Evolutionary conservation across 768 basidiomycete species (phyloP), one percentile per base, ranked within the genome.

Genomic region (Lyophyllum shimeji): DNA sequence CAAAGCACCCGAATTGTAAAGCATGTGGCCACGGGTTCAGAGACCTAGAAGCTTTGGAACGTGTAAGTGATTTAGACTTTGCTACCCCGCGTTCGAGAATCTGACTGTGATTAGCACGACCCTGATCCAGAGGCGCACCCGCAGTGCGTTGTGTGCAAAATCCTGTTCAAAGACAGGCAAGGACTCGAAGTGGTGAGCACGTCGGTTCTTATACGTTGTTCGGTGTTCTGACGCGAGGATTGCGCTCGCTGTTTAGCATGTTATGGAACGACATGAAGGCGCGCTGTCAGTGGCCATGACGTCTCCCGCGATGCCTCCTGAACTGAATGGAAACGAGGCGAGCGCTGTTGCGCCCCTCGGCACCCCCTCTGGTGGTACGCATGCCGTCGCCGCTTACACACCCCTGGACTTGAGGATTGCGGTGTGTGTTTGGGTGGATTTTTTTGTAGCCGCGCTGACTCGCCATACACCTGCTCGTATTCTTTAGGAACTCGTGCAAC

Each of bases 61-160:
- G 20, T 15, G 54, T 55, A 33, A 55, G 20, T 55, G 7, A 15
- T n/a, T n/a, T n/a, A n/a, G n/a, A n/a, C n/a, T n/a, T n/a, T n/a
- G n/a, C n/a, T n/a, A n/a, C n/a, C n/a, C n/a, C n/a, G n/a, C n/a
- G 11, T 3, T 8, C 9, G 29, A 37, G 34, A 11, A 11, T 13
- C 34, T 37, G 3, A 37, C 8, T 37, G 7, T 17, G 2, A 15
- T n/a, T 17, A 46, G 46, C 46, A 46, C n/a, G n/a, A n/a, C 1
- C 7, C 18, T 2, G 46, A 46, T 21, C 25, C 25, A 0, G n/a
- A 29, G 5, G 25, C 46, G 2, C 46, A 46, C 17, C 46, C 24
- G 3, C 25, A 46, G 17, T 46, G 46, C 46, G 18, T 7, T 3
- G 9, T 9, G 0, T 46, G 46, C 17, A 8, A 18, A 11, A 15